Conservation (phyloP, 2,329 filamentous ascomycete species). For the Microascus cirrosus region DNA sequence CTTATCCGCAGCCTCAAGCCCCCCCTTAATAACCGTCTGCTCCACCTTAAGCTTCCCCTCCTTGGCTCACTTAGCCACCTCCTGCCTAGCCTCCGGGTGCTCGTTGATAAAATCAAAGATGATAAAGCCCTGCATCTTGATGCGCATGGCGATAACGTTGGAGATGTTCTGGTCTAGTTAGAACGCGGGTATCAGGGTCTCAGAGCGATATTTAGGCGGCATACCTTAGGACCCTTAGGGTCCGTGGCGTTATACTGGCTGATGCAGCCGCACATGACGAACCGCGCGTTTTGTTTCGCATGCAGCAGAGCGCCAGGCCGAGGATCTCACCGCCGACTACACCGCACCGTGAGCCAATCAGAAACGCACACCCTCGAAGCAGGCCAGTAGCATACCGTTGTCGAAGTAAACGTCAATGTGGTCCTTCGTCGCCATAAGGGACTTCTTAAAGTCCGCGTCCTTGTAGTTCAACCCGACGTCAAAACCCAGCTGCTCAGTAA, state of each 20-base stretch:
- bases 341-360: background rate
- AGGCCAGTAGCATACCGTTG: conserved; percentile 30
- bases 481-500: conserved; percentile 53
- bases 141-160: conserved; percentile 41
- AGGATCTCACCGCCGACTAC: conserved; percentile 58
- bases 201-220: conserved; percentile 12
- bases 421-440: conserved; percentile 45
- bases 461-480: conserved; percentile 63
- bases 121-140: conserved; percentile 61
- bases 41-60: conserved; percentile 63
- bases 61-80: conserved; percentile 55
- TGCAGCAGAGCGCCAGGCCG: conserved; percentile 50
- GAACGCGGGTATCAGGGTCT: too few species aligned
- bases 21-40: conserved; percentile 60
- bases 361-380: background rate
- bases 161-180: conserved; percentile 27
- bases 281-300: conserved; percentile 51
- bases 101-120: conserved; percentile 55
- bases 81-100: conserved; percentile 43
- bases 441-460: conserved; percentile 47
- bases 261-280: conserved; percentile 63
- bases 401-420: conserved; percentile 63
- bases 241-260: conserved; percentile 54
- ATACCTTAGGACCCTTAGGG: conserved; percentile 38
- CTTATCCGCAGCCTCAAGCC: conserved; percentile 50